Conservation (phyloP, 2,329 filamentous ascomycete species). For the Septoria linicola region DNA sequence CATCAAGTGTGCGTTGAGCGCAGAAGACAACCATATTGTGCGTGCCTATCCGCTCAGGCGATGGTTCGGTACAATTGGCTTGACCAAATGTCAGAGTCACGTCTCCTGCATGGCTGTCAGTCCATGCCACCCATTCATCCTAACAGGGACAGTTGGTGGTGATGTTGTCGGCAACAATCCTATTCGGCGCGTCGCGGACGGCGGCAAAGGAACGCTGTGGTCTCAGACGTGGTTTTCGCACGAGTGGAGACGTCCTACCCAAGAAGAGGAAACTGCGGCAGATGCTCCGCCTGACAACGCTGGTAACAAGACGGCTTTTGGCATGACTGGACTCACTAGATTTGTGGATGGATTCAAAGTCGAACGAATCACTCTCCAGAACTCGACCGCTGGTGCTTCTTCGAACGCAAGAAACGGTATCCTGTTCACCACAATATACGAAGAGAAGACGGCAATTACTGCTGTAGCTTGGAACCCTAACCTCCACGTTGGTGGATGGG, state of each 20-base stretch:
- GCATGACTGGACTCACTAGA: constrained; percentile 31
- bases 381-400: constrained; percentile 19
- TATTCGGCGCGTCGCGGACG: constrained; percentile 50
- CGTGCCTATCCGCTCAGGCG: constrained; percentile 52
- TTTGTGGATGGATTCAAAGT: constrained; percentile 47
- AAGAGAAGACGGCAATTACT: constrained; percentile 47
- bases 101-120: constrained; percentile 49
- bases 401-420: constrained; percentile 26
- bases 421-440: constrained; percentile 44
- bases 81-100: constrained; percentile 39
- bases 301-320: constrained; percentile 3
- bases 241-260: constrained; percentile 49
- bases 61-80: constrained; percentile 50
- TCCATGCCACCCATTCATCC: constrained; percentile 54
- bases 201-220: constrained; percentile 50
- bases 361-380: constrained; percentile 23
- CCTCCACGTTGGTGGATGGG: constrained; percentile 50
- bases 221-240: constrained; percentile 59
- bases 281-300: no score
- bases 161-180: constrained; percentile 54
- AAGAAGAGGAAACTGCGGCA: constrained; percentile 19
- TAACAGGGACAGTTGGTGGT: constrained; percentile 55
- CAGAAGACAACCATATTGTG: constrained; percentile 56
- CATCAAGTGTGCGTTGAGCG: constrained; percentile 53
- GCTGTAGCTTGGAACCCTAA: constrained; percentile 54